phyloP scores from a whole-genome alignment of 805 yeast species.

The Yarrowia sp. region DNA sequence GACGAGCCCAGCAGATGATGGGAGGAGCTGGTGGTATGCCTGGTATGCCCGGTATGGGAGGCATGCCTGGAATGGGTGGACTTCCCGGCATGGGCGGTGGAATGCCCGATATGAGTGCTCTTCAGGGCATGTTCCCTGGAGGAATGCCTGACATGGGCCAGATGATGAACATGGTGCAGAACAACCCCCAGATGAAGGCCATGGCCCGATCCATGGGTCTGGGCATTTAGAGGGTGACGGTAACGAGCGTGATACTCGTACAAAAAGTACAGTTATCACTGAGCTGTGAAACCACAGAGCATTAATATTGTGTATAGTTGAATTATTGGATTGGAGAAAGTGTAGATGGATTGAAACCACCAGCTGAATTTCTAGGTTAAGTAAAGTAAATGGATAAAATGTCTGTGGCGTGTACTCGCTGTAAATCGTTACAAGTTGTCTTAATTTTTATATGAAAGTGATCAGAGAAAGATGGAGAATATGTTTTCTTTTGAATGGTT shows the following conservation, averaged over 20 bases:
- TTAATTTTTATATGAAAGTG: too few species aligned
- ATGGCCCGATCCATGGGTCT: slow-evolving; percentile 34
- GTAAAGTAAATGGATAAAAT: too few species aligned
- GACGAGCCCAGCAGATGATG: slow-evolving; percentile 47
- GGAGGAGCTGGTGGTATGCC: slow-evolving; percentile 35
- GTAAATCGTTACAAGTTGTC: too few species aligned
- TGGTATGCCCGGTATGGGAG: slow-evolving; percentile 48
- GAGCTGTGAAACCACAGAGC: too few species aligned
- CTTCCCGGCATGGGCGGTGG: slow-evolving; percentile 53
- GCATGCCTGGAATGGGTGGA: slow-evolving; percentile 52
- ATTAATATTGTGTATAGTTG: slow-evolving; percentile 8
- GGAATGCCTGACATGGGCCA: slow-evolving; percentile 69
- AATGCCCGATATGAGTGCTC: slow-evolving; percentile 40
- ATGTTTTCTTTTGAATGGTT: too few species aligned
- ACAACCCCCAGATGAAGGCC: slow-evolving; percentile 48
- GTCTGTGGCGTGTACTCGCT: too few species aligned
- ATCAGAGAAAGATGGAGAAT: too few species aligned
- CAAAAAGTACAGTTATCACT: too few species aligned
- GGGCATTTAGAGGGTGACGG: slow-evolving; percentile 1
- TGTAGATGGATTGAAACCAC: neutral
- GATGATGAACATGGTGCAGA: slow-evolving; percentile 56
- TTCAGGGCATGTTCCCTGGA: slow-evolving; percentile 35
- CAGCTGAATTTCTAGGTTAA: too few species aligned
- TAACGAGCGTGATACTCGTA: neutral
- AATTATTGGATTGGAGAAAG: neutral